phyloP scores from a whole-genome alignment of 495 filamentous ascomycete genomes.

The Cairneyella variabilis region DNA sequence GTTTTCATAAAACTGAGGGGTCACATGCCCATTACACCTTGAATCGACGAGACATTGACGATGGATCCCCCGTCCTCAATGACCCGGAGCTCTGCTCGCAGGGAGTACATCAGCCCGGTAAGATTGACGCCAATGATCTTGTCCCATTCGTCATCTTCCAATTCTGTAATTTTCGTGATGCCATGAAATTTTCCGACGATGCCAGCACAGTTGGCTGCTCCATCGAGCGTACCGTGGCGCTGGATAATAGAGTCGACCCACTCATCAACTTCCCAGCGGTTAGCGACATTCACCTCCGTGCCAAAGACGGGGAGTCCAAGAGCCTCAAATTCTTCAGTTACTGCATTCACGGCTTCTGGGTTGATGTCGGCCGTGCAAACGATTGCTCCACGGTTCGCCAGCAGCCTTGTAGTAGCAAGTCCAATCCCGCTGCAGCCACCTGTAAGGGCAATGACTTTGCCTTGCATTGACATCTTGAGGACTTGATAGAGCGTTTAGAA shows the following conservation, averaged over 20 bases:
- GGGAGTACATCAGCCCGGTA: constrained; percentile 53
- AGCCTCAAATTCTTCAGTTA: constrained; percentile 17
- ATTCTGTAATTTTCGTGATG: constrained; percentile 32
- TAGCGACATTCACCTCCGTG: constrained; percentile 37
- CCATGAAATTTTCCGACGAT: constrained; percentile 36
- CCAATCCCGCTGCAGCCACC: constrained; percentile 53
- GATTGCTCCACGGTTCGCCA: constrained; percentile 37
- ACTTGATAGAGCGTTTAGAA: no score
- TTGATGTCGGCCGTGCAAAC: constrained; percentile 46
- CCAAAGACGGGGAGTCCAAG: constrained; percentile 8
- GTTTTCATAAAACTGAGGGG: constrained; percentile 21
- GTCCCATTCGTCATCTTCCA: constrained; percentile 47
- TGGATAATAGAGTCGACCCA: constrained; percentile 30
- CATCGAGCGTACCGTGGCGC: constrained; percentile 39
- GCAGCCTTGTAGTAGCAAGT: constrained; percentile 42
- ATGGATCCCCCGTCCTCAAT: constrained; percentile 35
- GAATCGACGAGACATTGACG: constrained; percentile 28
- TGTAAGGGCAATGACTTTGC: constrained; percentile 45
- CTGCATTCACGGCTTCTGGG: constrained; percentile 21
- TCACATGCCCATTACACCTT: constrained; percentile 30
- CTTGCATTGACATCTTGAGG: constrained; percentile 15
- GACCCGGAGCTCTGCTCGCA: constrained; percentile 48
- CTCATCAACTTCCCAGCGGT: constrained; percentile 24
- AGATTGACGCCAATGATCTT: constrained; percentile 51
- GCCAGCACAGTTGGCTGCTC: constrained; percentile 50